Percentiles rank a stretch among this genome's conserved stretches.
Conservation (phyloP, 2,329 filamentous ascomycete species). For the Ceratocystis albifundus region DNA sequence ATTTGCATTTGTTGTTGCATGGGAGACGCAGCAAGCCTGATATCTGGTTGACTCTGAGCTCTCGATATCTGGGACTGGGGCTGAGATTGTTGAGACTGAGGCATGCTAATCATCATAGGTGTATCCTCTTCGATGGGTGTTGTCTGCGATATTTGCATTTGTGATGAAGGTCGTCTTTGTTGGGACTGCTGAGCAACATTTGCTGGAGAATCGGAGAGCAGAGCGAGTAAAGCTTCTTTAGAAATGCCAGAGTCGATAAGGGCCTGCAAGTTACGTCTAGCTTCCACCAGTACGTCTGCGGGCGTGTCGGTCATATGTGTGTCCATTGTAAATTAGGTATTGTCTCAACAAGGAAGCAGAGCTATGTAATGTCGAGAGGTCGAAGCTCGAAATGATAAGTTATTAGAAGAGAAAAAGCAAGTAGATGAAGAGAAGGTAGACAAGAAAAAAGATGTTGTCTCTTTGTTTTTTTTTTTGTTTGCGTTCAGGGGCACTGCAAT, state of each 20-base stretch:
- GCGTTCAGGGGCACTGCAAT: not conserved
- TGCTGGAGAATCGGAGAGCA: slow-evolving; percentile 24
- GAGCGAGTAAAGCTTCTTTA: slow-evolving; percentile 31
- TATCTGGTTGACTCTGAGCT: slow-evolving; percentile 24
- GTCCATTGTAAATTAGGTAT: slow-evolving; percentile 15
- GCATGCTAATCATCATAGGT: slow-evolving; percentile 22
- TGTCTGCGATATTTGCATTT: slow-evolving; percentile 23
- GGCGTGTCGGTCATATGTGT: slow-evolving; percentile 29
- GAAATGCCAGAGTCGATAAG: slow-evolving; percentile 38
- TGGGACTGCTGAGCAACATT: slow-evolving; percentile 15
- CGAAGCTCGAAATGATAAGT: not conserved
- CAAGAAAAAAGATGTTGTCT: not conserved
- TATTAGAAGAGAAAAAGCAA: not conserved
- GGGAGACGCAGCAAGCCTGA: slow-evolving; percentile 30
- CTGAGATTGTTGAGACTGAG: slow-evolving; percentile 22
- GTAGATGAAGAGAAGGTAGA: not conserved
- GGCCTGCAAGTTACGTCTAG: slow-evolving; percentile 37
- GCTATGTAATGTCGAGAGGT: not conserved
- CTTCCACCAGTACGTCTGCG: slow-evolving; percentile 37
- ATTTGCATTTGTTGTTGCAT: slow-evolving; percentile 28
- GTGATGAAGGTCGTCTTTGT: slow-evolving; percentile 19
- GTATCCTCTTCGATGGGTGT: slow-evolving; percentile 23
- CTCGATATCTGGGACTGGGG: not conserved
- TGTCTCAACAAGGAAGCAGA: not conserved
- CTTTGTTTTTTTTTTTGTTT: too few relatives aligned